These are phyloP conservation scores for Phytopythium vexans DNA, from an alignment of 352 stramenopile species.

Conservation along the genomic window DNA sequence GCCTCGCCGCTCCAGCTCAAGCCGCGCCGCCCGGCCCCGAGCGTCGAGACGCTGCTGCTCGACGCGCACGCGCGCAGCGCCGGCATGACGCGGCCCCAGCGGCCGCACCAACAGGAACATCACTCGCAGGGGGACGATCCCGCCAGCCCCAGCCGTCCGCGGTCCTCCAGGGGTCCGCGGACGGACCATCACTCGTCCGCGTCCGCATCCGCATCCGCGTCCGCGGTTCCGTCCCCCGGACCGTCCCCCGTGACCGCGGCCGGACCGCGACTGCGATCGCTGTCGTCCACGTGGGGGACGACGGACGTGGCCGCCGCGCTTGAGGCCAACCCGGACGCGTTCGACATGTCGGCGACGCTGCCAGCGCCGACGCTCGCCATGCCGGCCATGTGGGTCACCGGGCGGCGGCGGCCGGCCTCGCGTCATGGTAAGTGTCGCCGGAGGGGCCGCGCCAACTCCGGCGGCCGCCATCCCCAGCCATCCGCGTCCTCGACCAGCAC, in stretches of 20 bases:
- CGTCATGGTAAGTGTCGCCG: conserved; percentile 21
- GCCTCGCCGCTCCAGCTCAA: conserved; percentile 28
- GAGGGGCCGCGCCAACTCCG: conserved; percentile 21
- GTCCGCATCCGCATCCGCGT: not conserved
- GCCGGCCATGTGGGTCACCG: conserved; percentile 37
- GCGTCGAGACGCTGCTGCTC: conserved; percentile 26
- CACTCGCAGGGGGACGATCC: too few species aligned
- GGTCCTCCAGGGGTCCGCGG: too few species aligned
- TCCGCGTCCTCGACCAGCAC: conserved; percentile 15
- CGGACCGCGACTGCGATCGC: conserved; percentile 35
- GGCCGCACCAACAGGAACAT: too few species aligned
- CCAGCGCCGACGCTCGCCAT: conserved; percentile 34
- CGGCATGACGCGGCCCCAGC: conserved; percentile 1
- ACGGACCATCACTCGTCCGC: too few species aligned
- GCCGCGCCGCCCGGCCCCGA: conserved; percentile 12
- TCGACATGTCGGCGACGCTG: conserved; percentile 39
- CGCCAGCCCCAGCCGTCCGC: too few species aligned
- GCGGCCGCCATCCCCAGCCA: conserved; percentile 4
- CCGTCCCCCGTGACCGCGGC: not conserved
- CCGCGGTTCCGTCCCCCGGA: conserved; percentile 10
- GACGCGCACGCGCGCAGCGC: conserved; percentile 7
- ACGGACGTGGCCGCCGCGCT: conserved; percentile 37
- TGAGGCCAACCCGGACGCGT: conserved; percentile 33
- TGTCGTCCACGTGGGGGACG: conserved; percentile 58
- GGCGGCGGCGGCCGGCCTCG: conserved; percentile 32